Conservation (phyloP, 345 rosid species). For the Reutealis trisperma region DNA sequence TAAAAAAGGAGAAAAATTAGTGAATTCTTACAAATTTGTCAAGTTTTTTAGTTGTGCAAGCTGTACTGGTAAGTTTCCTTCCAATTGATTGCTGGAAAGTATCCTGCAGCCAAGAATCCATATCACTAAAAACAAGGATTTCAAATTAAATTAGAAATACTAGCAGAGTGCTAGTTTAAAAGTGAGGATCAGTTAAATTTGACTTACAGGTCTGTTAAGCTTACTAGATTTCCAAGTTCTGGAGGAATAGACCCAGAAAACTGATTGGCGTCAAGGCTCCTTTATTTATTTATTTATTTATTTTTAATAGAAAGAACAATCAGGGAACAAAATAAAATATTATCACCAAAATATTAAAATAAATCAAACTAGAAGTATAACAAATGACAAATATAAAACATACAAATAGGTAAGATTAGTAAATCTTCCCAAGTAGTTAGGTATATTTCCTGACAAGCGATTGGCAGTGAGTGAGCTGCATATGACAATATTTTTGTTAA, state of each 20-base stretch:
- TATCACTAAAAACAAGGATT: background rate
- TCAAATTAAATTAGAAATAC: too few species aligned
- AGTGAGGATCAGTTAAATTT: background rate
- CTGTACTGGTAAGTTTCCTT: background rate
- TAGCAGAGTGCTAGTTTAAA: too few species aligned
- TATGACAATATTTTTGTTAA: too few species aligned
- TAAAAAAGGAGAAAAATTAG: background rate
- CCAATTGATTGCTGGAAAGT: background rate
- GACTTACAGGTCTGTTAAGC: slow-evolving; percentile 11
- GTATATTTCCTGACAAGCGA: slow-evolving; percentile 17
- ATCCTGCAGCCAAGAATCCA: background rate
- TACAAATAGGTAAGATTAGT: slow-evolving; percentile 19
- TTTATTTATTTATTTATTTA: background rate
- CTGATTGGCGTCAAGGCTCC: slow-evolving; percentile 21
- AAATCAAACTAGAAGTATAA: too few species aligned
- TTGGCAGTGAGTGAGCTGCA: slow-evolving; percentile 20
- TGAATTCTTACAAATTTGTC: background rate
- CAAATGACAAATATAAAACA: background rate
- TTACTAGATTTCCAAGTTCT: slow-evolving; percentile 24
- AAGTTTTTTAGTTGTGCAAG: background rate
- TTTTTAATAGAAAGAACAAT: background rate
- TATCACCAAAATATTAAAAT: too few species aligned
- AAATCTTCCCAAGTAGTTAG: slow-evolving; percentile 8
- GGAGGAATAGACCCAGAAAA: slow-evolving; percentile 19
- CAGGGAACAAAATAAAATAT: background rate